Evolutionary conservation across 441 rosid species (phyloP), one percentile per base, ranked within the genome.

Genomic region (Breynia disticha): DNA sequence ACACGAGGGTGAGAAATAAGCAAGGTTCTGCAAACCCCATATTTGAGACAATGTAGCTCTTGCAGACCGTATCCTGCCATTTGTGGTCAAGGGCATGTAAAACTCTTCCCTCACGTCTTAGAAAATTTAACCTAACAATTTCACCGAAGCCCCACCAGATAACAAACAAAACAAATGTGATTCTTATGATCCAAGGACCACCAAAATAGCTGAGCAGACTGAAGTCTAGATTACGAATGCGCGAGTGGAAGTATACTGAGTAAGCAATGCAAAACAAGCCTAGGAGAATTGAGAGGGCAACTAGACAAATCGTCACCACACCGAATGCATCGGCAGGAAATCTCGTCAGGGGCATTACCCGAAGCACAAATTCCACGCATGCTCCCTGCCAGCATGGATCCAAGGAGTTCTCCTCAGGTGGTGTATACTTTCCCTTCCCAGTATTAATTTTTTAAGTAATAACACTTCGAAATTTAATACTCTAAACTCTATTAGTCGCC

Each of bases 321-420:
- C 97, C 98, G 79, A 93, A 81, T 67, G 91, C 93, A 79, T 89
- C 96, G 90, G 98, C 77, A 77, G 79, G 77, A 74, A 72, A 62
- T 77, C 82, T 84, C 75, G 81, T 81, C 95, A 75, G 95, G 97
- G 96, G 97, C 98, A 93, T 93, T 77, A 93, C 97, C 97, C 95
- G 71, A 81, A 78, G 65, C 78, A 86, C 89, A 76, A 82, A 80
- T 76, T 82, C 90, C 97, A 84, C 87, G 87, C 95, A 88, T 93
- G 87, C 93, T 93, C 85, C 86, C 93, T 64, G 76, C 95, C 95
- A 93, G 83, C 96, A 93, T 89, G 95, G 96, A 84, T 84, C 72
- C 96, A 80, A 71, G 61, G 76, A 68, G 62, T 55, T 70, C 75
- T 66, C 68, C 75, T 66, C 68, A 52, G 49, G 63, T 46, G 56